phyloP scores from a whole-genome alignment of 2,329 filamentous ascomycete genomes.

The Nakataea oryzae region DNA sequence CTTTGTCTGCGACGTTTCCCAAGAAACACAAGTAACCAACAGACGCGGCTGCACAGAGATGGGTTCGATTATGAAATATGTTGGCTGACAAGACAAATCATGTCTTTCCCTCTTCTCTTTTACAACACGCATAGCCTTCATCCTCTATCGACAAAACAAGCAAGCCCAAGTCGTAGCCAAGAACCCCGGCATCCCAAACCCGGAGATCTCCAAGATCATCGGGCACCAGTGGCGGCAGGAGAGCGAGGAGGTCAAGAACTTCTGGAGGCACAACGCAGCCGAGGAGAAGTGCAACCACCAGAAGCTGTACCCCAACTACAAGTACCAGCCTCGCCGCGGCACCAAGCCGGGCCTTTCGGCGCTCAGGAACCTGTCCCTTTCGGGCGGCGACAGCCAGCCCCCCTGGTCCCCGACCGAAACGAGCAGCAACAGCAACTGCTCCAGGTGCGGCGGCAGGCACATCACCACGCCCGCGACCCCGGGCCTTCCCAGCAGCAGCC shows the following conservation, averaged over 20 bases:
- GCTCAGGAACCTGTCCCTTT: neutral
- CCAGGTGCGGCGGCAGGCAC: constrained; percentile 61
- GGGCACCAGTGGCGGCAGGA: constrained; percentile 84
- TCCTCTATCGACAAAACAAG: constrained; percentile 89
- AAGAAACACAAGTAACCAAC: neutral
- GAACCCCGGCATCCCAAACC: constrained; percentile 85
- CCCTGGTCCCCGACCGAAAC: neutral
- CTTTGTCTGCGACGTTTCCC: constrained; percentile 1
- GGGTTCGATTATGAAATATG: neutral
- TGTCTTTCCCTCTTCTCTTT: neutral
- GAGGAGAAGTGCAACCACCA: constrained; percentile 88
- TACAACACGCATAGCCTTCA: constrained; percentile 59
- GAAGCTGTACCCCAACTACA: constrained; percentile 84
- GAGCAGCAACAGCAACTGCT: constrained; percentile 42
- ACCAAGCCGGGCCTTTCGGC: constrained; percentile 18
- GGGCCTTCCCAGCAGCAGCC: constrained; percentile 10
- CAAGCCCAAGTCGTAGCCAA: constrained; percentile 72
- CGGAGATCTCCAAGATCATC: constrained; percentile 95
- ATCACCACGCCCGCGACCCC: constrained; percentile 51
- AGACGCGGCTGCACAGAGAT: neutral
- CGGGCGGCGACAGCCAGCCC: neutral
- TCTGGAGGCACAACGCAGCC: constrained; percentile 85
- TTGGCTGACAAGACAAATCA: neutral
- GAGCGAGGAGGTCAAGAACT: constrained; percentile 60
- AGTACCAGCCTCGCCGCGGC: constrained; percentile 77